A percentile compares a stretch with the other conserved stretches of the same genome.
phyloP scores from a whole-genome alignment of 352 stramenopile species.

The Pythium vanterpoolii region DNA sequence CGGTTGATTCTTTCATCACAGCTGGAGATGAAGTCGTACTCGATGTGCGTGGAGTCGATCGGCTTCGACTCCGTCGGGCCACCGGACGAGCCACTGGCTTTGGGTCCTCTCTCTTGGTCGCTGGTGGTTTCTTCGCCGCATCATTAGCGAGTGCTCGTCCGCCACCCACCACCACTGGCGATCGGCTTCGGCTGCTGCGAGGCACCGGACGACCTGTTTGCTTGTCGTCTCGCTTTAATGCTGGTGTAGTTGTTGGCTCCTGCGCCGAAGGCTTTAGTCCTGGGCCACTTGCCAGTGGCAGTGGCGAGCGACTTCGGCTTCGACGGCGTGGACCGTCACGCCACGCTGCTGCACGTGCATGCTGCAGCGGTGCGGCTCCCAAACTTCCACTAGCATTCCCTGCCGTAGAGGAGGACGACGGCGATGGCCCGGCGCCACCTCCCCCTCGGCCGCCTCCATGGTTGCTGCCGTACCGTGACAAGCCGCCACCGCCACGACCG shows the following conservation, averaged over 20 bases:
- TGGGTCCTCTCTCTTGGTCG: neutral
- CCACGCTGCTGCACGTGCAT: constrained; percentile 7
- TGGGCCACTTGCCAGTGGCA: neutral
- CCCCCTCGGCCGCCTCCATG: constrained; percentile 16
- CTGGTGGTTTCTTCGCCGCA: neutral
- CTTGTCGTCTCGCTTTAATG: constrained; percentile 7
- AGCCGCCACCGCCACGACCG: neutral
- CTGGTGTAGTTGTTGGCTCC: neutral
- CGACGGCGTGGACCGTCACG: constrained; percentile 15
- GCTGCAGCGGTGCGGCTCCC: neutral
- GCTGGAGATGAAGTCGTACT: neutral
- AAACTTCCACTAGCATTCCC: neutral
- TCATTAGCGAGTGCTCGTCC: neutral
- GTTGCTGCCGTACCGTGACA: constrained; percentile 22
- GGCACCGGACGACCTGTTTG: neutral
- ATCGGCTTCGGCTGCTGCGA: neutral
- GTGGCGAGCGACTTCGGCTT: constrained; percentile 19
- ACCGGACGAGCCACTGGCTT: neutral
- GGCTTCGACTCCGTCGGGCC: constrained; percentile 7
- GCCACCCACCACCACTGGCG: neutral
- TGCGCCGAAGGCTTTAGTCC: neutral
- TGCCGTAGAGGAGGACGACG: neutral
- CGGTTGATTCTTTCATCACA: too few species aligned
- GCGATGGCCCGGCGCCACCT: neutral
- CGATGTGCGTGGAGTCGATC: neutral